phyloP scores from a whole-genome alignment of 1,284 basidiomycete species.

The Sanghuangporus sanghuang region DNA sequence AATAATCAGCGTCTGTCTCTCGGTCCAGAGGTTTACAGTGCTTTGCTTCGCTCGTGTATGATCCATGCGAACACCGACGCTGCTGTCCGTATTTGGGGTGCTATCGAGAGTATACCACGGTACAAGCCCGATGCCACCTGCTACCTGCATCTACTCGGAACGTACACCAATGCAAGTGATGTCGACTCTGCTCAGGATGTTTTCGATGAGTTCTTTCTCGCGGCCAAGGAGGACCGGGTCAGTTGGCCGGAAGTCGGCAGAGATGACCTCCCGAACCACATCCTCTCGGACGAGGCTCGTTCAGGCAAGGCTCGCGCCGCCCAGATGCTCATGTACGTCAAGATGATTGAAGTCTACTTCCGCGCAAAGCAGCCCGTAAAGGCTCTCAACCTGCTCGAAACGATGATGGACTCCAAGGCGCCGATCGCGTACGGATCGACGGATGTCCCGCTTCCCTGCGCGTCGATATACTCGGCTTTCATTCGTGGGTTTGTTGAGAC shows the following conservation, averaged over 20 bases:
- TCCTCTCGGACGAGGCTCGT: slow-evolving; percentile 17
- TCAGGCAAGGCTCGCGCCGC: slow-evolving; percentile 22
- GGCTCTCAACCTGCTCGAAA: slow-evolving; percentile 66
- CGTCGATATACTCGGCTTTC: slow-evolving; percentile 60
- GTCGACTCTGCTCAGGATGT: slow-evolving; percentile 57
- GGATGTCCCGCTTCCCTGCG: slow-evolving; percentile 52
- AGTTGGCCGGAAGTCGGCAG: slow-evolving; percentile 23
- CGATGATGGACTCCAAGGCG: slow-evolving; percentile 58
- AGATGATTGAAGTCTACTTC: slow-evolving; percentile 77
- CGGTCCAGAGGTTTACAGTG: slow-evolving; percentile 38
- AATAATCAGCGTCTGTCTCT: slow-evolving; percentile 32
- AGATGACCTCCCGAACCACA: slow-evolving; percentile 17
- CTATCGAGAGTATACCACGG: slow-evolving; percentile 49
- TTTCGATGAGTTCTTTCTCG: slow-evolving; percentile 58
- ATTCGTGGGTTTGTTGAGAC: slow-evolving; percentile 61
- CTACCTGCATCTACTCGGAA: slow-evolving; percentile 59
- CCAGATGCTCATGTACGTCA: slow-evolving; percentile 59
- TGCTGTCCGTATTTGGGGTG: slow-evolving; percentile 65
- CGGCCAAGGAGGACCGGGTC: slow-evolving; percentile 34
- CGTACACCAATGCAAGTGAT: slow-evolving; percentile 53
- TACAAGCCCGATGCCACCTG: slow-evolving; percentile 37
- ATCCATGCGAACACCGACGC: slow-evolving; percentile 53
- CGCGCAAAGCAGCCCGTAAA: slow-evolving; percentile 54
- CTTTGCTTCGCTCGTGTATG: slow-evolving; percentile 64
- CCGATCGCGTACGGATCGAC: slow-evolving; percentile 31